Evolutionary conservation across 1,139 yeast genomes (phyloP), one percentile per base, ranked within the genome.

Genomic region (Yamadazyma epiphylla): DNA sequence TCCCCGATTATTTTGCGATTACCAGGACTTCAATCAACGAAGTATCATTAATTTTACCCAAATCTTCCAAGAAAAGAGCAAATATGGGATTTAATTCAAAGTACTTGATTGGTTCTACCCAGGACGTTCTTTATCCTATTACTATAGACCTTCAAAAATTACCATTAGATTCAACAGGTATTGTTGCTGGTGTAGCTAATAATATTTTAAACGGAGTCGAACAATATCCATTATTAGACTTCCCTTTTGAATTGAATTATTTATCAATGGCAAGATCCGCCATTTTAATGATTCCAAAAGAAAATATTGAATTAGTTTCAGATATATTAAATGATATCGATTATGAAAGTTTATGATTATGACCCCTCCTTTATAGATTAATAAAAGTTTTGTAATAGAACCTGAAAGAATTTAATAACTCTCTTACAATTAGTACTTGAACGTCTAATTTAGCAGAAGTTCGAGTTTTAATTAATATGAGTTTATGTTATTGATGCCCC

Each of bases 181-280:
- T 80, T 32, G 85, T 79, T 1, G 78, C 84, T 0, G 84, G 85
- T 1, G 68, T 80, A 19, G 83, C 86, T 1, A 60, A 74, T 31
- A 63, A 59, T 33, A 51, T 77, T 19, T 49, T 74, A 21, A 58
- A 55, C 27, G 66, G 66, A 3, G 46, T 60, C 25, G 46, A 45
- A 19, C 29, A 35, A 8, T 31, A 35, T 3, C 42, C 53, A 13
- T 45, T 46, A 11, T 22, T 36, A 4, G 43, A 41, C 8, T 44
- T 41, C 31, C 49, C 59, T 1, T 61, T 64, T 28, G 80, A 77
- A 37, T 73, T 79, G 75, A 71, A 72, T 45, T 80, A 79, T 42
- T 54, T 80, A 17, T 75, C 83, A 8, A 74, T 81, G 60, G 85
- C 82, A 3, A 58, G 67, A 36, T 70, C 81, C 2, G 83, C 79